Conservation (phyloP, 345 rosid genomes). For the Moricandia arvensis region DNA sequence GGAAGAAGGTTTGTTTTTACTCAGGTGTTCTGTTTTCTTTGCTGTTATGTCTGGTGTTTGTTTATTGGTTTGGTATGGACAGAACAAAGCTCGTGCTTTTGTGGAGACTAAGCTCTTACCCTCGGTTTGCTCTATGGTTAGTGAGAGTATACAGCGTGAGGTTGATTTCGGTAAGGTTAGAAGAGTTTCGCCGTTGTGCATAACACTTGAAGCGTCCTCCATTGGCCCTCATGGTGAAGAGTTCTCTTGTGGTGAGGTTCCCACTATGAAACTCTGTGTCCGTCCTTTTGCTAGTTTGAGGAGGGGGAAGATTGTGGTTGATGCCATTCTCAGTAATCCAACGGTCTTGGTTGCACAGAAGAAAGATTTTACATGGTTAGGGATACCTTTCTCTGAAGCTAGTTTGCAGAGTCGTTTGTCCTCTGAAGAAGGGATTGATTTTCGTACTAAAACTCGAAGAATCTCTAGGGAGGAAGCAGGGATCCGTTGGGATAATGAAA, state of each 20-base stretch:
- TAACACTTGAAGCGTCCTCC: conserved; percentile 78
- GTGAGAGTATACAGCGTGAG: conserved; percentile 78
- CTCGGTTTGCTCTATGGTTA: conserved; percentile 71
- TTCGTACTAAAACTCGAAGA: conserved; percentile 82
- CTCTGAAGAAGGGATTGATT: conserved; percentile 90
- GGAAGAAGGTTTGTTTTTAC: conserved; percentile 71
- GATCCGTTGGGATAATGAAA: conserved; percentile 49
- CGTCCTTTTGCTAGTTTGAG: conserved; percentile 88
- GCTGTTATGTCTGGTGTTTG: conserved; percentile 83
- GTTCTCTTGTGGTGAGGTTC: conserved; percentile 89
- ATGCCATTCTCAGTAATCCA: conserved; percentile 78
- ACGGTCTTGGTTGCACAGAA: conserved; percentile 70
- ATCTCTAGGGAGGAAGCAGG: conserved; percentile 73
- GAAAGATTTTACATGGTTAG: conserved; percentile 90
- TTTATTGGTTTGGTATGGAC: conserved; percentile 88
- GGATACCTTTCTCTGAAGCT: conserved; percentile 68
- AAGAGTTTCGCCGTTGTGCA: conserved; percentile 73
- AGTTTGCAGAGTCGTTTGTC: conserved; percentile 59
- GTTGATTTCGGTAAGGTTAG: conserved; percentile 78
- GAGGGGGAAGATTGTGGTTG: conserved; percentile 83
- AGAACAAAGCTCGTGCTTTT: conserved; percentile 63
- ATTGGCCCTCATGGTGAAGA: conserved; percentile 77
- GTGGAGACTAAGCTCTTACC: conserved; percentile 81
- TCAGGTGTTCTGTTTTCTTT: conserved; percentile 71
- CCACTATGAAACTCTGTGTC: conserved; percentile 72